phyloP scores from a whole-genome alignment of 176 grass and related monocot genomes.

The Otatea glauca region DNA sequence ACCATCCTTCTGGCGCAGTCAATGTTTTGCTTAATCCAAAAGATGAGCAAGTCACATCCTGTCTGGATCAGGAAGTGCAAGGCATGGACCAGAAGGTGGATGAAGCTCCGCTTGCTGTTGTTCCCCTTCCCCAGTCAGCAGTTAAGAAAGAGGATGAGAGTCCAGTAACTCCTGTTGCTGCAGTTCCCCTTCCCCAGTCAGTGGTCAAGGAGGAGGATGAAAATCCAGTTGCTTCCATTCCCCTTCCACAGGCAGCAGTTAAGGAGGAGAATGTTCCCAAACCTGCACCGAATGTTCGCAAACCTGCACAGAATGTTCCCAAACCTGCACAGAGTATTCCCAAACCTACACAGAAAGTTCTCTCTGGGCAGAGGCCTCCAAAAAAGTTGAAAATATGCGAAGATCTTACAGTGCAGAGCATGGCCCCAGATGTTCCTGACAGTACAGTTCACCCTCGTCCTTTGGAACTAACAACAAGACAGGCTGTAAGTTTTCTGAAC shows the following conservation, averaged over 20 bases:
- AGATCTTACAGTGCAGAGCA: neutral
- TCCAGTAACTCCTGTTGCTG: conserved; percentile 27
- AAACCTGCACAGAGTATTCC: neutral
- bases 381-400: conserved; percentile 56
- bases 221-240: neutral
- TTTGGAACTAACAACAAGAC: conserved; percentile 31
- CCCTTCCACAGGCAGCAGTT: neutral
- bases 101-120: conserved; percentile 7
- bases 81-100: conserved; percentile 21
- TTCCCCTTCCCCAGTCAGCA: conserved; percentile 2
- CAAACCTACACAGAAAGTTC: conserved; percentile 16
- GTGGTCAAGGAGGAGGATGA: conserved; percentile 31
- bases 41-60: conserved; percentile 42
- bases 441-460: conserved; percentile 27
- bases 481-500: conserved; percentile 48
- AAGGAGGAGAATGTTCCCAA: conserved; percentile 26
- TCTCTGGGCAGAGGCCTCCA: conserved; percentile 32
- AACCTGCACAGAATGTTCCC: conserved; percentile 10
- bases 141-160: conserved; percentile 37
- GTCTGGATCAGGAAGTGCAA: conserved; percentile 9
- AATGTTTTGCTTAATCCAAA: conserved; percentile 61
- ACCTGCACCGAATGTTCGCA: neutral
- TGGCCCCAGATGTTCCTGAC: conserved; percentile 12
- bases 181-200: conserved; percentile 29
- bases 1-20: conserved; percentile 51